phyloP scores from a whole-genome alignment of 2,329 filamentous ascomycete genomes.

The Pseudogymnoascus sp. region DNA sequence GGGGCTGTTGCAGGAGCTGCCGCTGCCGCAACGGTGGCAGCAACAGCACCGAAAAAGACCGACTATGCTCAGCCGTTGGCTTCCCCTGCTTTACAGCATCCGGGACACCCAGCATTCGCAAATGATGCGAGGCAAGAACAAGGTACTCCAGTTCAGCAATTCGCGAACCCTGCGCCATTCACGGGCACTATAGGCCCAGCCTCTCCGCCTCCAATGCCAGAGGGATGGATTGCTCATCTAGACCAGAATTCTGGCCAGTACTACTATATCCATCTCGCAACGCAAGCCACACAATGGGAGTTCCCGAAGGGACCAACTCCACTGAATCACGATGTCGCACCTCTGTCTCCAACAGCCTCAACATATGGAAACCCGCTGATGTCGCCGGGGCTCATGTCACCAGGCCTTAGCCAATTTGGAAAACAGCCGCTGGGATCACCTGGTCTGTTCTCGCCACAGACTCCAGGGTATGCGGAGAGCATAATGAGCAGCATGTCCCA shows the following conservation, averaged over 20 bases:
- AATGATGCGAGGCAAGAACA: slow-evolving; percentile 61
- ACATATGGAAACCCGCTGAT: slow-evolving; percentile 66
- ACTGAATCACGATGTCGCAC: slow-evolving; percentile 70
- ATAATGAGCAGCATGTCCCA: slow-evolving; percentile 73
- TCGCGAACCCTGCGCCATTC: slow-evolving; percentile 33
- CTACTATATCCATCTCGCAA: slow-evolving; percentile 95
- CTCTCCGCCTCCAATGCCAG: slow-evolving; percentile 85
- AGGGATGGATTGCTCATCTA: slow-evolving; percentile 96
- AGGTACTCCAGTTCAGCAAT: slow-evolving; percentile 33
- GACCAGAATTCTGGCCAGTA: slow-evolving; percentile 96
- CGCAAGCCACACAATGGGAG: slow-evolving; percentile 96
- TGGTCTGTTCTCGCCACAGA: slow-evolving; percentile 65
- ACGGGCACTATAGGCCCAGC: slow-evolving; percentile 50
- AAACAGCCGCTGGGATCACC: slow-evolving; percentile 69
- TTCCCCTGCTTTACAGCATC: slow-evolving; percentile 37
- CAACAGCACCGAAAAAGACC: slow-evolving; percentile 22
- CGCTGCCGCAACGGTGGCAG: slow-evolving; percentile 20
- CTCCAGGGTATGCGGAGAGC: slow-evolving; percentile 75
- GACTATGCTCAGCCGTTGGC: slow-evolving; percentile 31
- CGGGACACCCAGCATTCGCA: slow-evolving; percentile 81
- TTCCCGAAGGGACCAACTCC: slow-evolving; percentile 95
- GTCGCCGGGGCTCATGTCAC: slow-evolving; percentile 59
- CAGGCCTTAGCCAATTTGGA: slow-evolving; percentile 45
- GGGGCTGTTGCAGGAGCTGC: slow-evolving; percentile 20
- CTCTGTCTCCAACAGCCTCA: slow-evolving; percentile 72